These are phyloP conservation scores for Solanum hybrid DNA, from an alignment of 305 asterid species.

Conservation along the genomic window DNA sequence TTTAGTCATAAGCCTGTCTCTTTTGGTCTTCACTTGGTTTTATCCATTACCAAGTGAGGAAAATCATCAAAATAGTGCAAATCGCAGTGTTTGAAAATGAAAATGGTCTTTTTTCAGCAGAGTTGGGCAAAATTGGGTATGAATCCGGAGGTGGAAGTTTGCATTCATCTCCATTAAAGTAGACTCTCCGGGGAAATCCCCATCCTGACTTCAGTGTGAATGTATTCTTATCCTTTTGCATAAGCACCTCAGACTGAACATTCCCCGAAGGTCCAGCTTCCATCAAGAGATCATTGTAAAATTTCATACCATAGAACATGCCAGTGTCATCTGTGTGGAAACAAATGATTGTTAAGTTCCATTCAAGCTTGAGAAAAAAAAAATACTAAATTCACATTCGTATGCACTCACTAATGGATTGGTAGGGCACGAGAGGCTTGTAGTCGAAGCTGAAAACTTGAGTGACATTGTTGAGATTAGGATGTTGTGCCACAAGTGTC, in stretches of 20 bases:
- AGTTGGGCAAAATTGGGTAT: conserved; percentile 56
- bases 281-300: conserved; percentile 59
- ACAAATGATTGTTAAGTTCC: neutral
- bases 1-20: too few species aligned
- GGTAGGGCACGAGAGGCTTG: conserved; percentile 63
- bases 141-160: conserved; percentile 60
- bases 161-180: conserved; percentile 77
- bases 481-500: conserved; percentile 71
- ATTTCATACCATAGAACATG: conserved; percentile 73
- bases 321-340: conserved; percentile 49
- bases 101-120: conserved; percentile 14
- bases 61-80: conserved; percentile 3
- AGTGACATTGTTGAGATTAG: conserved; percentile 68
- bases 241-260: conserved; percentile 56
- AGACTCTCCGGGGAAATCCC: conserved; percentile 60
- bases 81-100: conserved; percentile 18
- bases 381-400: neutral
- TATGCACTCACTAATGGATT: conserved; percentile 51
- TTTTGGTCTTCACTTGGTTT: neutral
- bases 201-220: conserved; percentile 55
- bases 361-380: neutral
- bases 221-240: conserved; percentile 43
- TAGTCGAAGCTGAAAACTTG: conserved; percentile 71
- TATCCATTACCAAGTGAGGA: neutral
- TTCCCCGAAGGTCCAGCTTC: conserved; percentile 67